These are phyloP conservation scores for Takashimella koratensis DNA, from an alignment of 1,284 basidiomycete species.

Conservation along the genomic window DNA sequence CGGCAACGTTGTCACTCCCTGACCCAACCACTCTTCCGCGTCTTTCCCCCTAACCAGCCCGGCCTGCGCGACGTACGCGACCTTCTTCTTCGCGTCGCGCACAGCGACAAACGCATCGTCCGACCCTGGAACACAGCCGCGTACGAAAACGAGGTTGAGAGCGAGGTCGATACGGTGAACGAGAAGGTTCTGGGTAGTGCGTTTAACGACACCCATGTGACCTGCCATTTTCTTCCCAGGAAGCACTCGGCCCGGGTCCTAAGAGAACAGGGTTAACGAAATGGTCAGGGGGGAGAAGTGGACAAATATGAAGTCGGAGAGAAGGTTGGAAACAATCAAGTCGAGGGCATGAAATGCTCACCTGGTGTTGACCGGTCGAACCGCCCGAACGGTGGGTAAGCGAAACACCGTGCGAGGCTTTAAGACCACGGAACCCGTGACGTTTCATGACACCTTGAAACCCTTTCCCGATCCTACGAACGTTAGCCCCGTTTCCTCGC, in stretches of 20 bases:
- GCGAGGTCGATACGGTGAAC: slow-evolving; percentile 83
- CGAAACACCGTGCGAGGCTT: slow-evolving; percentile 95
- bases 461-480: slow-evolving; percentile 83
- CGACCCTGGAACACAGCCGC: slow-evolving; percentile 56
- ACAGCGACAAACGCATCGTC: slow-evolving; percentile 60
- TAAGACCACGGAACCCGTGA: slow-evolving; percentile 87
- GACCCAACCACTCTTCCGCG: slow-evolving; percentile 75
- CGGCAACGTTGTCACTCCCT: slow-evolving; percentile 76
- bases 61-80: slow-evolving; percentile 59
- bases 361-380: slow-evolving; percentile 92
- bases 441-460: slow-evolving; percentile 98
- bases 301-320: background rate
- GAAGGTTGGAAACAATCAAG: slow-evolving; percentile 5
- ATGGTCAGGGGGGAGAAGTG: background rate
- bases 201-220: slow-evolving; percentile 77
- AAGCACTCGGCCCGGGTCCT: slow-evolving; percentile 92
- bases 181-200: slow-evolving; percentile 82
- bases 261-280: slow-evolving; percentile 3
- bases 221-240: slow-evolving; percentile 99
- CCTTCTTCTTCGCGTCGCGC: slow-evolving; percentile 80
- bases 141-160: slow-evolving; percentile 83
- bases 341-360: slow-evolving; percentile 36
- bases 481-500: slow-evolving; percentile 7
- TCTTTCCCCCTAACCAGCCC: slow-evolving; percentile 59
- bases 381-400: slow-evolving; percentile 89